Evolutionary conservation across 2,329 filamentous ascomycete genomes (phyloP), one percentile per base, ranked within the genome.

Genomic region (Fusarium equiseti): DNA sequence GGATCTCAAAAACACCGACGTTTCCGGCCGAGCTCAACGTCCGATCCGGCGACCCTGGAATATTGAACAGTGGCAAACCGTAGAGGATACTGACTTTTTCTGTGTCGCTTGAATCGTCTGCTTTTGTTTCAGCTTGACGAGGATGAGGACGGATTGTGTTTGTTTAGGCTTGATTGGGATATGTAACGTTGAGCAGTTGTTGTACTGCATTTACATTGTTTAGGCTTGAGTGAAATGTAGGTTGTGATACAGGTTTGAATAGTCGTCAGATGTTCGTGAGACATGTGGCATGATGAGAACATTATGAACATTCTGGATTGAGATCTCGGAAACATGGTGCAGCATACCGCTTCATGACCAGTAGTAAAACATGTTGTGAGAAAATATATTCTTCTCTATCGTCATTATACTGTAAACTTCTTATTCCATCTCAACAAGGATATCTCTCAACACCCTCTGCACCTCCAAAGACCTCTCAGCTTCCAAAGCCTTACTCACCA

Each of bases 401-500:
- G n/a, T 53, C 15, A 16, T 31, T 29, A 24, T 16, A 20, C 27
- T 24, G 11, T 53, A 12, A 31, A 32, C 29, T 29, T 22, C 54
- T 63, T 65, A 63, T 44, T 74, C 59, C 53, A 82, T 46, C 55
- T 80, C 76, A 15, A 76, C 73, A 26, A 79, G 57, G n/a, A 80
- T 78, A 45, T 78, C 76, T 61, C 78, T 81, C 70, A 85, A 78
- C 7, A 81, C 76, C 70, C 79, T 83, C 73, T 84, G 83, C 18
- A 86, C 82, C 52, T 85, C 84, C 29, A 82, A 63, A 2, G 83
- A 83, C 51, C 85, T 79, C 71, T 87, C 85, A 10, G 74, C 78
- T 8, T 71, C 74, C 15, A 80, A 58, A n/a, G 83, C 81, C 24
- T 70, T 74, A 35, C 72, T 71, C 6, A 84, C 70, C 65, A 77